A percentile compares a stretch with the other conserved stretches of the same genome.
phyloP scores from a whole-genome alignment of 805 yeast genomes.

The Candida tibetensis region DNA sequence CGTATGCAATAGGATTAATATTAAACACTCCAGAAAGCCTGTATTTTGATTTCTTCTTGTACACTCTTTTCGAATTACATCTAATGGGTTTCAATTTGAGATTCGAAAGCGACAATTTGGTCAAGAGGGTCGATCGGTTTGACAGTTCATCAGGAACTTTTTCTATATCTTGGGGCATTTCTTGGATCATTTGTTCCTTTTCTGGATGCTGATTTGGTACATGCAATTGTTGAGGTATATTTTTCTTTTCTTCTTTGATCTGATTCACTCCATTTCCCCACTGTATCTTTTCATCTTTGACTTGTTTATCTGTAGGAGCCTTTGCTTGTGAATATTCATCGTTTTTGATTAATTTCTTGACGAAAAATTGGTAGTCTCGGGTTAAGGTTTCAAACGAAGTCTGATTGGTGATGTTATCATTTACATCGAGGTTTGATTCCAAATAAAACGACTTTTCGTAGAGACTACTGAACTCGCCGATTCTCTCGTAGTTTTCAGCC shows the following conservation, averaged over 20 bases:
- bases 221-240: background rate
- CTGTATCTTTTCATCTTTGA: background rate
- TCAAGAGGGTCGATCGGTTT: background rate
- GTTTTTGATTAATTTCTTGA: conserved; percentile 15
- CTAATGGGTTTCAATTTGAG: conserved; percentile 40
- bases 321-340: conserved; percentile 8
- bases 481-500: conserved; percentile 19
- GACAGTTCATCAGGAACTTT: too few relatives aligned
- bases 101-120: conserved; percentile 30
- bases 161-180: background rate
- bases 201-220: background rate
- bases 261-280: too few relatives aligned
- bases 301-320: background rate
- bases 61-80: conserved; percentile 26
- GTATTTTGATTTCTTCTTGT: conserved; percentile 41
- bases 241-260: background rate
- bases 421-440: conserved; percentile 30
- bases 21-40: conserved; percentile 38
- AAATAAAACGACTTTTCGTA: conserved; percentile 31
- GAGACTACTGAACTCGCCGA: conserved; percentile 28
- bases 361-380: conserved; percentile 27
- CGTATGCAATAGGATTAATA: conserved; percentile 32
- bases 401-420: conserved; percentile 32
- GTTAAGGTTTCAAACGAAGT: conserved; percentile 28
- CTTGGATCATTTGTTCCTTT: background rate